Conservation (phyloP, 2,329 filamentous ascomycete genomes). For the Nannizziopsis arthrosporioides region DNA sequence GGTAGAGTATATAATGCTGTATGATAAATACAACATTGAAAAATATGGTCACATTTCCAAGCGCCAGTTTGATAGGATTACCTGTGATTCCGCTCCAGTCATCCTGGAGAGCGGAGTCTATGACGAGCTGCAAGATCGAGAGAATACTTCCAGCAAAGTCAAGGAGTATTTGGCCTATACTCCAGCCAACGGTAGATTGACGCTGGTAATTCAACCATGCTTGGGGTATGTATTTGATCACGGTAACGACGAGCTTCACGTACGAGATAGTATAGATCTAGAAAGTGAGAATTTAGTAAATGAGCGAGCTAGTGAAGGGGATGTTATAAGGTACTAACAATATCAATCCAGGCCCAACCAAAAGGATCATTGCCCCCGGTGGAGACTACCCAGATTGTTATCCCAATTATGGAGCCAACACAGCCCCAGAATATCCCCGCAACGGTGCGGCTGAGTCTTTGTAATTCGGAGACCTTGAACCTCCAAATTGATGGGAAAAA, state of each 20-base stretch:
- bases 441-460: constrained; percentile 50
- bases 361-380: constrained; percentile 37
- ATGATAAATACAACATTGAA: constrained; percentile 79
- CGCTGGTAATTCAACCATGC: constrained; percentile 72
- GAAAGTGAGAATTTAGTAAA: constrained; percentile 14
- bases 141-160: constrained; percentile 73
- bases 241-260: constrained; percentile 75
- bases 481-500: constrained; percentile 63
- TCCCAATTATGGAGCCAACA: constrained; percentile 35
- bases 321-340: constrained; percentile 34
- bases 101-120: constrained; percentile 72
- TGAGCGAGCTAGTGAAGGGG: neutral
- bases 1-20: constrained; percentile 80
- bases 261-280: constrained; percentile 62
- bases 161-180: constrained; percentile 69
- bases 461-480: constrained; percentile 49
- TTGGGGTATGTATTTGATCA: constrained; percentile 90
- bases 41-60: constrained; percentile 73
- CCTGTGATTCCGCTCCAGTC: constrained; percentile 88
- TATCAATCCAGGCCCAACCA: constrained; percentile 53
- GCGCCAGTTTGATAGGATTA: constrained; percentile 79
- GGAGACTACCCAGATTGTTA: constrained; percentile 33
- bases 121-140: constrained; percentile 66
- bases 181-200: constrained; percentile 77
- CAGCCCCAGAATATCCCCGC: constrained; percentile 59